Conservation (phyloP, 768 basidiomycete genomes). For the Tephrocybe sp. region DNA sequence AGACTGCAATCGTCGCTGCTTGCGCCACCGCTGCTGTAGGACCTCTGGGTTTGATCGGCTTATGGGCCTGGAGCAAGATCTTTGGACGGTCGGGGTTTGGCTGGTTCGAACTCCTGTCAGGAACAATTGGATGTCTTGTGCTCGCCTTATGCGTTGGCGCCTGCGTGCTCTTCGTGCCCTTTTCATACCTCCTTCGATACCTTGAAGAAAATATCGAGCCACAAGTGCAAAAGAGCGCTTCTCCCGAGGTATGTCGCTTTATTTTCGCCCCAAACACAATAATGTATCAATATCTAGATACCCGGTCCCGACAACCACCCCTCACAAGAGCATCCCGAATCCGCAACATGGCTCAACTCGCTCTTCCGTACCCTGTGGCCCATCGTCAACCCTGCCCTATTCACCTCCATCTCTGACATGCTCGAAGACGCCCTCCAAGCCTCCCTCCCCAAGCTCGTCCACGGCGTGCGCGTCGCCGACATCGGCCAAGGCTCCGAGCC, state of each 20-base stretch:
- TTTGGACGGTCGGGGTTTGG: slow-evolving; percentile 16
- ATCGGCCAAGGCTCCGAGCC: slow-evolving; percentile 70
- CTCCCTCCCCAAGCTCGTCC: slow-evolving; percentile 47
- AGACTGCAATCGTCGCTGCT: slow-evolving; percentile 31
- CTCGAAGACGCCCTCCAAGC: slow-evolving; percentile 60
- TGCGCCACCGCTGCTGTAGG: slow-evolving; percentile 27
- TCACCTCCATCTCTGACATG: slow-evolving; percentile 59
- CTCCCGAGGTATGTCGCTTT: background rate
- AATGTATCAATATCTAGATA: background rate
- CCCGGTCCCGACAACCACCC: background rate
- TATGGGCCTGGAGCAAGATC: slow-evolving; percentile 22
- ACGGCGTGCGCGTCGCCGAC: slow-evolving; percentile 71
- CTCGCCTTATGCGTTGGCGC: slow-evolving; percentile 27
- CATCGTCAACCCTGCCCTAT: slow-evolving; percentile 69
- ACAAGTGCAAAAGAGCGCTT: background rate
- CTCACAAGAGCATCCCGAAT: slow-evolving; percentile 26
- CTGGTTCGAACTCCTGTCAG: slow-evolving; percentile 20
- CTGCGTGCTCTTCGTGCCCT: slow-evolving; percentile 17
- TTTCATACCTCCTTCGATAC: background rate
- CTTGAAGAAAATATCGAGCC: background rate
- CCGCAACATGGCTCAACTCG: slow-evolving; percentile 62
- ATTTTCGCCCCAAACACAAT: too few relatives aligned
- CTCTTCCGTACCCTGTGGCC: slow-evolving; percentile 68
- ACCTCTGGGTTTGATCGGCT: slow-evolving; percentile 21
- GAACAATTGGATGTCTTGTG: slow-evolving; percentile 23